These are phyloP conservation scores for Cyphellophora attinorum DNA, from an alignment of 2,329 filamentous ascomycete species.

Conservation along the genomic window DNA sequence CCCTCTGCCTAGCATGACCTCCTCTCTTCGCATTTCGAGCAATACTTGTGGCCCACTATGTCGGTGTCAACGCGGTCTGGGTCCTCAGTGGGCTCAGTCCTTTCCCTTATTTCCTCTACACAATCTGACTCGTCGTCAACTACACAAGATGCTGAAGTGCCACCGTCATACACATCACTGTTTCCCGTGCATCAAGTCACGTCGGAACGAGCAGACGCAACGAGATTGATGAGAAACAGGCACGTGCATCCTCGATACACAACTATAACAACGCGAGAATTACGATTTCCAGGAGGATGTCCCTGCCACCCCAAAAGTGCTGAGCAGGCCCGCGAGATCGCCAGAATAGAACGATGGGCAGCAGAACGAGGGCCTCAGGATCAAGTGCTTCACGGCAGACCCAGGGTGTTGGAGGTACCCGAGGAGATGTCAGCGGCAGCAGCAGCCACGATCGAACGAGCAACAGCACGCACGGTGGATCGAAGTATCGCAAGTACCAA, in stretches of 20 bases:
- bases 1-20: too few species aligned
- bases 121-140: not conserved
- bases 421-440: too few species aligned
- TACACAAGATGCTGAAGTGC: not conserved
- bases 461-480: not conserved
- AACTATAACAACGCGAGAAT: conserved; percentile 18
- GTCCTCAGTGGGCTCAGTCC: not conserved
- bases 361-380: too few species aligned
- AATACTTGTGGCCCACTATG: not conserved
- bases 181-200: not conserved
- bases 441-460: too few species aligned
- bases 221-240: not conserved
- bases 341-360: too few species aligned
- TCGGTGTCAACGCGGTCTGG: not conserved
- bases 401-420: too few species aligned
- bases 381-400: too few species aligned
- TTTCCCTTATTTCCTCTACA: not conserved
- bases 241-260: conserved; percentile 9
- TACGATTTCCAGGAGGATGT: conserved; percentile 15
- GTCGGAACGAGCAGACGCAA: not conserved
- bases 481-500: conserved; percentile 7
- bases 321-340: not conserved
- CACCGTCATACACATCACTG: not conserved
- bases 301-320: conserved; percentile 13
- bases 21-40: too few species aligned